Conservation (phyloP, 2,329 filamentous ascomycete species). For the Phoma herbarum region DNA sequence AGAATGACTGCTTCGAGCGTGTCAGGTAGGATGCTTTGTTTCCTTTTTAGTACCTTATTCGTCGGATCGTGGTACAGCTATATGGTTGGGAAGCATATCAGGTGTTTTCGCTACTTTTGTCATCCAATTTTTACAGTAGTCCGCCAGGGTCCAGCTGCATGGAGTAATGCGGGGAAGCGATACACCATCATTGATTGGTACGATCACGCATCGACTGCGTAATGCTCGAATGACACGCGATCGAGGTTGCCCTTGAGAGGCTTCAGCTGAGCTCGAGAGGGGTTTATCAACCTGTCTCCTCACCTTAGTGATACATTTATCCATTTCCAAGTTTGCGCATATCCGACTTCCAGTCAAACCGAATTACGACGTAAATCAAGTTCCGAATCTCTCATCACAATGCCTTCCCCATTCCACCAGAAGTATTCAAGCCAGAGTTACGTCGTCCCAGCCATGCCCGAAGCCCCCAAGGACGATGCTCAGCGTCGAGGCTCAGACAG, state of each 20-base stretch:
- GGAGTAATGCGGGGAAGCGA: conserved; percentile 45
- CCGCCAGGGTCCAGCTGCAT: conserved; percentile 38
- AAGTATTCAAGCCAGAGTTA: conserved; percentile 50
- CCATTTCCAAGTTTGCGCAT: background rate
- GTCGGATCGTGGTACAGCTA: conserved; percentile 7
- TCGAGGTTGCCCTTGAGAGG: conserved; percentile 24
- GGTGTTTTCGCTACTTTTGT: conserved; percentile 12
- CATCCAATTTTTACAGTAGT: conserved; percentile 34
- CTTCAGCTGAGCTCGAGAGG: conserved; percentile 27
- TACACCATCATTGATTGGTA: conserved; percentile 43
- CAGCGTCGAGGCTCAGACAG: conserved; percentile 46
- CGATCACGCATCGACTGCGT: conserved; percentile 45
- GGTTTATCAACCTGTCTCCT: conserved; percentile 27
- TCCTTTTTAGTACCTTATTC: conserved; percentile 18
- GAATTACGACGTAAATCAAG: background rate
- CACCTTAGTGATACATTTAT: background rate
- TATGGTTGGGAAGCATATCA: conserved; percentile 11
- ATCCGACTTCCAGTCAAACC: background rate
- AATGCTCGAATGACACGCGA: conserved; percentile 42
- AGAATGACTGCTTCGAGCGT: conserved; percentile 2
- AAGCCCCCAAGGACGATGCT: conserved; percentile 42
- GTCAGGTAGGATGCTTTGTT: background rate
- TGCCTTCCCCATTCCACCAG: conserved; percentile 52
- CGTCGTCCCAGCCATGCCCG: conserved; percentile 43
- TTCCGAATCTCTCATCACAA: conserved; percentile 14